Conservation (phyloP, 2,329 filamentous ascomycete species). For the Ophiocordyceps unilateralis region DNA sequence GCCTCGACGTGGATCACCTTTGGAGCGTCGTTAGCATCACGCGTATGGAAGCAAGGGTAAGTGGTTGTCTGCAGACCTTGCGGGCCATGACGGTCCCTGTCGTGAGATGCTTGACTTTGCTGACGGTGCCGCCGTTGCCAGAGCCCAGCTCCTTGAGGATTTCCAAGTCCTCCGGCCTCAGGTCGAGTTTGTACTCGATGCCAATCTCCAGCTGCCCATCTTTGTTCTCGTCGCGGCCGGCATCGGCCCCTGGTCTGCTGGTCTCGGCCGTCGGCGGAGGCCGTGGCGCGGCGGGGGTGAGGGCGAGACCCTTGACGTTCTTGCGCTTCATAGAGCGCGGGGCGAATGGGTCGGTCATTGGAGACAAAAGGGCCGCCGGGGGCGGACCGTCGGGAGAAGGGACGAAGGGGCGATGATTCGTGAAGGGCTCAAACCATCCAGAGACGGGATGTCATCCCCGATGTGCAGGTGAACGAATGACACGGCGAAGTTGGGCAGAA, state of each 20-base stretch:
- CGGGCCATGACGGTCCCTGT: conserved; percentile 95
- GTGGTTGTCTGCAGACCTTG: conserved; percentile 45
- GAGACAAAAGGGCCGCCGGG: conserved; percentile 5
- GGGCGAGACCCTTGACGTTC: conserved; percentile 90
- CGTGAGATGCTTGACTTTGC: conserved; percentile 88
- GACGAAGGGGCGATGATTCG: not conserved
- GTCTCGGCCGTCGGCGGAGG: conserved; percentile 55
- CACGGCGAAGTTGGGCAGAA: not conserved
- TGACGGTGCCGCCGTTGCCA: conserved; percentile 94
- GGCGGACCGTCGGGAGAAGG: too few species aligned
- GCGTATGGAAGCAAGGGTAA: not conserved
- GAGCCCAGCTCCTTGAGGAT: conserved; percentile 88
- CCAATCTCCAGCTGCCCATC: conserved; percentile 71
- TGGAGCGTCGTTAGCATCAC: conserved; percentile 5
- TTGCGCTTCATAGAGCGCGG: conserved; percentile 91
- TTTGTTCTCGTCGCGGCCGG: conserved; percentile 41
- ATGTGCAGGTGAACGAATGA: not conserved
- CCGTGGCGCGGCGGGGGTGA: conserved; percentile 64
- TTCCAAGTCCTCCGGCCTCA: conserved; percentile 81
- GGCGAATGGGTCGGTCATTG: conserved; percentile 46
- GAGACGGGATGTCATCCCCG: not conserved
- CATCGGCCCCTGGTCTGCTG: conserved; percentile 41
- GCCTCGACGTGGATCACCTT: conserved; percentile 98
- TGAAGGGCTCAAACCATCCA: not conserved
- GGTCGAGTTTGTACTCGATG: conserved; percentile 87